phyloP scores from a whole-genome alignment of 108 stramenopile species.

The Pseudonitzschia delicatissima region DNA sequence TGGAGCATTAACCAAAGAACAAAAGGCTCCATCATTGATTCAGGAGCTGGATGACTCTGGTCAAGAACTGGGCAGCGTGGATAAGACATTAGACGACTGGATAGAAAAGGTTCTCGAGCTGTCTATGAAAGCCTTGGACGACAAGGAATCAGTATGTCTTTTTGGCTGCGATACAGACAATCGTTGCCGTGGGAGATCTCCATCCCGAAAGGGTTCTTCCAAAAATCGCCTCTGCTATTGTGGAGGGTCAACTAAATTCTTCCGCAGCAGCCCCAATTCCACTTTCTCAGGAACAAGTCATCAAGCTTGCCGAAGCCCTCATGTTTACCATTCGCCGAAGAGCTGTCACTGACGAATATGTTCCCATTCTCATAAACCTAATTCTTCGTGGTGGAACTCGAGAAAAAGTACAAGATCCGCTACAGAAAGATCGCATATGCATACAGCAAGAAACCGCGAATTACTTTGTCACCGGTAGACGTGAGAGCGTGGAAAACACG shows the following conservation, averaged over 20 bases:
- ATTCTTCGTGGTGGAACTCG: conserved; percentile 47
- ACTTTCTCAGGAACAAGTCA: conserved; percentile 54
- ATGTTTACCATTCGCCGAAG: conserved; percentile 71
- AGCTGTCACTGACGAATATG: conserved; percentile 46
- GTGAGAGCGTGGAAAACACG: conserved; percentile 14
- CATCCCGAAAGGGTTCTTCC: conserved; percentile 53
- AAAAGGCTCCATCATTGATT: background rate
- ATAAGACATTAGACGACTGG: background rate
- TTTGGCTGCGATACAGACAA: conserved; percentile 79
- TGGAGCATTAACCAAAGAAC: conserved; percentile 3
- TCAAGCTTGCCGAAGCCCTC: conserved; percentile 76
- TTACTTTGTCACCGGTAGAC: conserved; percentile 41
- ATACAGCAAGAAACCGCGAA: conserved; percentile 58
- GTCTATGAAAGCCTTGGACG: conserved; percentile 55
- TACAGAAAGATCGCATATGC: background rate
- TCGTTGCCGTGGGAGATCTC: conserved; percentile 67
- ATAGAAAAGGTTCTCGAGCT: conserved; percentile 32
- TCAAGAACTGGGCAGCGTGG: background rate
- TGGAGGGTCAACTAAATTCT: conserved; percentile 22
- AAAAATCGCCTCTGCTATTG: conserved; percentile 36
- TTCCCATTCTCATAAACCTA: conserved; percentile 40
- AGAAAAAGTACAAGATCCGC: background rate
- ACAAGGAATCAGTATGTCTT: conserved; percentile 87
- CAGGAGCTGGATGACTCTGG: conserved; percentile 10
- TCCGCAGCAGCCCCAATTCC: conserved; percentile 10